Evolutionary conservation across 1,284 basidiomycete genomes (phyloP).

Genomic region (Ustilago xerochloae): DNA sequence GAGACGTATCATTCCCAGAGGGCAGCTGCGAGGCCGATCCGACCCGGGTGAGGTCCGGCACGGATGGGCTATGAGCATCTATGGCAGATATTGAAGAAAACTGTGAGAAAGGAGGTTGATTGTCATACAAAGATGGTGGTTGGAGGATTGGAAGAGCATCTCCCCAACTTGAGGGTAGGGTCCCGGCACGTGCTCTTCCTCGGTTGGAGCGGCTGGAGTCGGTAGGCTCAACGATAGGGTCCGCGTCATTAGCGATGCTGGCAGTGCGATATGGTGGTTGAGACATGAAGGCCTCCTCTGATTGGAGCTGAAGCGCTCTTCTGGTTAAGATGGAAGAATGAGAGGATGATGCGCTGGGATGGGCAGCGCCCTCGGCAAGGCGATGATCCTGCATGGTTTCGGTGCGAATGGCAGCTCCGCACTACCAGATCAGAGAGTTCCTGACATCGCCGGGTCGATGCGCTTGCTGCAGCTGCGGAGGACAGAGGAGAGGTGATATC

Average conservation of each 20-base stretch:
- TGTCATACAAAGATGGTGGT: slow-evolving; percentile 4
- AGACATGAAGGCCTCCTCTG: slow-evolving; percentile 35
- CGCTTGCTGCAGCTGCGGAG: neutral
- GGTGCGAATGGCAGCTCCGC: neutral
- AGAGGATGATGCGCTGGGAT: slow-evolving; percentile 5
- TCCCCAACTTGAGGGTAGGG: slow-evolving; percentile 58
- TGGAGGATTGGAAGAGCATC: slow-evolving; percentile 15
- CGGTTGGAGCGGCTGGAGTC: slow-evolving; percentile 17
- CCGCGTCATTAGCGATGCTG: slow-evolving; percentile 46
- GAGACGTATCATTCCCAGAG: neutral
- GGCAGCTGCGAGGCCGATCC: slow-evolving; percentile 3
- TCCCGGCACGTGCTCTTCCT: slow-evolving; percentile 56
- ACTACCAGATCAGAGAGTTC: neutral
- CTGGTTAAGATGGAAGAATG: slow-evolving; percentile 17
- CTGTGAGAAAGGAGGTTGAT: neutral
- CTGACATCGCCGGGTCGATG: slow-evolving; percentile 1
- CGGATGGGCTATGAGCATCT: neutral
- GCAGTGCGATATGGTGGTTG: slow-evolving; percentile 28
- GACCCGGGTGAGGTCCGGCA: neutral
- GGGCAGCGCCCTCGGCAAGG: slow-evolving; percentile 8
- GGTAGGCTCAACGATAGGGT: slow-evolving; percentile 36
- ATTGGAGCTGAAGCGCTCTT: slow-evolving; percentile 53
- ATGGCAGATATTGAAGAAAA: neutral
- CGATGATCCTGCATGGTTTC: slow-evolving; percentile 7
- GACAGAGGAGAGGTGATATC: neutral